Base-by-base conservation (phyloP, 768 basidiomycete species). In the Boletus barrowsii region DNA sequence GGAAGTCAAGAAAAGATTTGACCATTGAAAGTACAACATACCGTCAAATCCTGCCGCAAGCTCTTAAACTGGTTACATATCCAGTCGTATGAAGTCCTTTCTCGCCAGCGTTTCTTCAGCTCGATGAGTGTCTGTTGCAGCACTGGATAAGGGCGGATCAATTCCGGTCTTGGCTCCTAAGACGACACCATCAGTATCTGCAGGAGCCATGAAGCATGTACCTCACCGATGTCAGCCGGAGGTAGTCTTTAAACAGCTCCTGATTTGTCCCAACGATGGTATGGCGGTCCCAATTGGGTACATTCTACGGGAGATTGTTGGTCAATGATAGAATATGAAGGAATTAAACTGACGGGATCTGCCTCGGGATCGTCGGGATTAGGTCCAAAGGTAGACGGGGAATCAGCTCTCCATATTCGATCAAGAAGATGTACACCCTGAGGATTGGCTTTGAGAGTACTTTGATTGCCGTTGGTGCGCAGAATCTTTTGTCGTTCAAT, bases 11-110 rank as follows among this genome's bases (percentile, higher is more conserved):
- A 46, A 52, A 35, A 18, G 30, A 22, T 37, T 5, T 22, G 13
- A 37, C 13, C 9, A 14, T 41, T 7, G 2, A 41, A 49, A 2
- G 18, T 3, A 29, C 32, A 43, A 82, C 90, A 76, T 75, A 96
- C 96, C 62, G 95, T 98, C 56, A 99, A 79, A 76, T 99, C 97
- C 71, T 98, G 97, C 40, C 97, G 85, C 54, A 99, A 75, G 69
- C 90, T 93, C 79, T 99, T 98, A 76, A 99, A 93, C 72, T 99
- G 97, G 66, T 90, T 97, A 68, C 96, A 94, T 67, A 98, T 92
- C 87, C 93, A 99, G 53, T 81, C 73, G 66, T 98, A 97, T 0
- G 77, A 71, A 33, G 70, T 65, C 59, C 89, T 90, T 60, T 88
- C 80, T 62, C 84, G 80, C 93, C 96, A 98, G 54, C 87, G 87